phyloP scores from a whole-genome alignment of 2,329 filamentous ascomycete species.

The Botrytis squamosa region DNA sequence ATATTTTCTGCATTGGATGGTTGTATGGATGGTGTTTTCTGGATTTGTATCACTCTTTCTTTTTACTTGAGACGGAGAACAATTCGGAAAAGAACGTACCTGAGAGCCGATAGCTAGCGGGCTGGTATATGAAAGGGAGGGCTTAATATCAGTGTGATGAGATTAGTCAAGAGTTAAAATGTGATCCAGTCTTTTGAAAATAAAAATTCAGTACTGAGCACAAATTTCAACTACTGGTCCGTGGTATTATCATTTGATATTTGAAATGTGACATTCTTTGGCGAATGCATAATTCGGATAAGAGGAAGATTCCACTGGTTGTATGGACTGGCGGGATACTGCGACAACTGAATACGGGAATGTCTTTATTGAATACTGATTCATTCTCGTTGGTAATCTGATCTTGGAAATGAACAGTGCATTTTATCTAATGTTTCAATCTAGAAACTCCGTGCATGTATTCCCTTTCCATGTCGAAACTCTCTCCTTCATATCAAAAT shows the following conservation, averaged over 20 bases:
- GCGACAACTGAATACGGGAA: neutral
- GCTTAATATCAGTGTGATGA: constrained; percentile 16
- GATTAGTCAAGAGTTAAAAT: constrained; percentile 6
- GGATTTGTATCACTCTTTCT: neutral
- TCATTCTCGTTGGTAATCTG: neutral
- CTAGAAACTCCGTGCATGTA: neutral
- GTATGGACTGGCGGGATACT: neutral
- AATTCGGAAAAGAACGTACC: constrained; percentile 4
- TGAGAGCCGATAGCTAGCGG: constrained; percentile 2
- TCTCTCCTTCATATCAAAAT: neutral
- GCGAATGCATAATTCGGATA: too few species aligned
- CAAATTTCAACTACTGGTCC: neutral
- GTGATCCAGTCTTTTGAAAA: neutral
- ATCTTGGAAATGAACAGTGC: neutral
- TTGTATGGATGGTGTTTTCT: constrained; percentile 3
- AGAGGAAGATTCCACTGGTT: neutral
- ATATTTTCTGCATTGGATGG: constrained; percentile 9
- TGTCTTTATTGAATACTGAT: neutral
- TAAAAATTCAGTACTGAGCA: neutral
- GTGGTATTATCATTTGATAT: neutral
- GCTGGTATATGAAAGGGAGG: constrained; percentile 2
- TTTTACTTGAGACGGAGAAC: neutral
- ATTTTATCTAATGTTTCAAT: neutral
- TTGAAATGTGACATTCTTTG: neutral
- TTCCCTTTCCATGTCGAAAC: neutral